Conservation (phyloP, 176 grass and related monocot species). For the Phoenix dactylifera region DNA sequence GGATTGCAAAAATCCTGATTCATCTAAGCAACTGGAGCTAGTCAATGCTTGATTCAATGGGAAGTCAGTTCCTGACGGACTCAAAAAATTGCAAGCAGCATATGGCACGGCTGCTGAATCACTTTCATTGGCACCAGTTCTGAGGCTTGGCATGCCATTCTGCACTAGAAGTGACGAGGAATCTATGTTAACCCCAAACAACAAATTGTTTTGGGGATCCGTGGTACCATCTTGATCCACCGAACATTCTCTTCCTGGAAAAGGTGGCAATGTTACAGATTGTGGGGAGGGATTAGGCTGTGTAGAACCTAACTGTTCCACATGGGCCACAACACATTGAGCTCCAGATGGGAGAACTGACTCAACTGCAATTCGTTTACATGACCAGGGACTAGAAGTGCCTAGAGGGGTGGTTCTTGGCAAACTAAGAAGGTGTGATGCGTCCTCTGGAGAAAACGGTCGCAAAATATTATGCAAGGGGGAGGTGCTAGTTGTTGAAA, state of each 20-base stretch:
- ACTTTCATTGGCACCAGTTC: conserved; percentile 31
- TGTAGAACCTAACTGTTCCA: conserved; percentile 51
- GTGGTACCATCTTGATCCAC: conserved; percentile 59
- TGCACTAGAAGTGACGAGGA: conserved; percentile 60
- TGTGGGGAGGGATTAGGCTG: conserved; percentile 42
- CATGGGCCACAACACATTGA: conserved; percentile 29
- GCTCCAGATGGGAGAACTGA: conserved; percentile 37
- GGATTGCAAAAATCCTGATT: conserved; percentile 47
- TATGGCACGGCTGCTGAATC: conserved; percentile 56
- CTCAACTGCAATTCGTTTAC: conserved; percentile 66
- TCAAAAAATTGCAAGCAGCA: conserved; percentile 73
- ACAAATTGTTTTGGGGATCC: conserved; percentile 61
- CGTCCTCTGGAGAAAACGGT: conserved; percentile 54
- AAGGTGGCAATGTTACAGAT: conserved; percentile 37
- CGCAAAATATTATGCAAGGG: conserved; percentile 39
- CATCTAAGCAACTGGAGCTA: conserved; percentile 54
- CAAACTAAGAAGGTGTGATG: conserved; percentile 47
- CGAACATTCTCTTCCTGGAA: conserved; percentile 67
- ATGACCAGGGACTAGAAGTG: conserved; percentile 49
- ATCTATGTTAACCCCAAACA: conserved; percentile 76
- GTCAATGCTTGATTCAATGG: conserved; percentile 54
- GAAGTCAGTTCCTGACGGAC: conserved; percentile 62
- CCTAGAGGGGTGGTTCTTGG: conserved; percentile 44
- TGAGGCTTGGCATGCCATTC: conserved; percentile 48
- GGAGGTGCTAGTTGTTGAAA: conserved; percentile 34